Conservation (phyloP, 176 grass and related monocot genomes). For the Musa troglodytarum region DNA sequence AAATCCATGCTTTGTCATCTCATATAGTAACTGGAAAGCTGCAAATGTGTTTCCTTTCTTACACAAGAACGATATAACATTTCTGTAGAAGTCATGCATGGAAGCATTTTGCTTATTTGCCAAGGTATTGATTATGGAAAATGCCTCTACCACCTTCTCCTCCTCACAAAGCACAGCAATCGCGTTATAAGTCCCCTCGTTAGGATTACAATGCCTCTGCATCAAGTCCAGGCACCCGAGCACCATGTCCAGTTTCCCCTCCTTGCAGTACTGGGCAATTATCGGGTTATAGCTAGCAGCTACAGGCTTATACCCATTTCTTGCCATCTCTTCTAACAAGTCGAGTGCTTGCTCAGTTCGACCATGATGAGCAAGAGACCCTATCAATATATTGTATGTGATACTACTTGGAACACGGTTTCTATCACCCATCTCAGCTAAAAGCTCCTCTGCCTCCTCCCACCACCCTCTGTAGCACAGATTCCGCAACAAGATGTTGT, state of each 20-base stretch:
- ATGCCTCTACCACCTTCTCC: slow-evolving; percentile 20
- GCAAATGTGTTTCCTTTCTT: slow-evolving; percentile 32
- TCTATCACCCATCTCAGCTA: slow-evolving; percentile 19
- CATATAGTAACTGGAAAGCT: slow-evolving; percentile 23
- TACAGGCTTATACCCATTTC: slow-evolving; percentile 11
- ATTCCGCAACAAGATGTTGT: slow-evolving; percentile 23
- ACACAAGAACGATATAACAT: slow-evolving; percentile 25
- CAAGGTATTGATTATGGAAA: slow-evolving; percentile 16
- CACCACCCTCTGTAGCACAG: slow-evolving; percentile 18
- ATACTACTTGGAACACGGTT: slow-evolving; percentile 5
- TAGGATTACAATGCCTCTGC: slow-evolving; percentile 12
- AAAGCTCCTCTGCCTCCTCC: slow-evolving; percentile 21
- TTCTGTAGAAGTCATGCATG: slow-evolving; percentile 26
- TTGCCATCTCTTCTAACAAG: slow-evolving; percentile 27
- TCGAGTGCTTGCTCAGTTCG: slow-evolving; percentile 22
- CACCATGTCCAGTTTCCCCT: slow-evolving; percentile 22
- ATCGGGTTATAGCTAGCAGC: slow-evolving; percentile 25
- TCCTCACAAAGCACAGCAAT: slow-evolving; percentile 27
- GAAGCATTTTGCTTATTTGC: slow-evolving; percentile 8
- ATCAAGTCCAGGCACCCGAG: slow-evolving; percentile 11
- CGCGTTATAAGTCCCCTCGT: slow-evolving; percentile 28
- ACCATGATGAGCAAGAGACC: slow-evolving; percentile 15
- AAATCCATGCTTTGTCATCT: slow-evolving; percentile 28
- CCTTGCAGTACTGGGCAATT: slow-evolving; percentile 22
- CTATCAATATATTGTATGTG: slow-evolving; percentile 25